phyloP scores from a whole-genome alignment of 2,329 filamentous ascomycete species.

The Didymosphaeria variabile region DNA sequence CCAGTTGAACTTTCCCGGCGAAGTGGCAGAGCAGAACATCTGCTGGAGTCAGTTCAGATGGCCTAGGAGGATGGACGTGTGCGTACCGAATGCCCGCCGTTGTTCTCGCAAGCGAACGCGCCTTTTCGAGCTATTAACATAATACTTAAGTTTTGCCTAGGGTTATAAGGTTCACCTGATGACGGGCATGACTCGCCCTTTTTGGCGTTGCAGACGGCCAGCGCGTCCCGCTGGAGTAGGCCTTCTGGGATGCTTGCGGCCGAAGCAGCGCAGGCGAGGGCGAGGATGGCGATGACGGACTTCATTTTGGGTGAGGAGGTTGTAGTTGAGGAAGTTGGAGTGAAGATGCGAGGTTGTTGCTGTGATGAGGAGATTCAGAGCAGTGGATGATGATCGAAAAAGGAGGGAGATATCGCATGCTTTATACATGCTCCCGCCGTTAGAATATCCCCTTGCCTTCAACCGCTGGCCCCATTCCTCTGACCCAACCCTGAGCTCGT shows the following conservation, averaged over 20 bases:
- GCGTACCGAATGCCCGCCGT: constrained; percentile 17
- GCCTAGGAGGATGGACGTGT: neutral
- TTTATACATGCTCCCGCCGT: neutral
- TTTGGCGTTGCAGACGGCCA: constrained; percentile 16
- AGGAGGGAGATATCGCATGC: neutral
- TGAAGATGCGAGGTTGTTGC: neutral
- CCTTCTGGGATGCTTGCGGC: constrained; percentile 1
- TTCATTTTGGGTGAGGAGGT: constrained; percentile 14
- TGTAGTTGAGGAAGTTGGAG: neutral
- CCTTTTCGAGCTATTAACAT: too few relatives aligned
- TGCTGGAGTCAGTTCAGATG: neutral
- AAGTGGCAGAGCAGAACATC: constrained; percentile 15
- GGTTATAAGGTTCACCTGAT: too few relatives aligned
- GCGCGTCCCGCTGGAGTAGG: neutral
- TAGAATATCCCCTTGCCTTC: neutral
- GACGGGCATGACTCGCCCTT: constrained; percentile 16
- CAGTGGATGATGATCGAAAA: neutral
- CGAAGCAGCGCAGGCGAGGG: constrained; percentile 11
- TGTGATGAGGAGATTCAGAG: neutral
- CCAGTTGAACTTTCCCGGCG: constrained; percentile 16
- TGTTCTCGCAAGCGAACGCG: constrained; percentile 1
- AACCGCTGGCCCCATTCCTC: neutral
- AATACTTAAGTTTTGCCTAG: too few relatives aligned
- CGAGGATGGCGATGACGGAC: constrained; percentile 7
- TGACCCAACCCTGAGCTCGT: neutral